These are phyloP conservation scores for Globisporangium spinosum DNA, from an alignment of 352 stramenopile genomes.

Conservation along the genomic window DNA sequence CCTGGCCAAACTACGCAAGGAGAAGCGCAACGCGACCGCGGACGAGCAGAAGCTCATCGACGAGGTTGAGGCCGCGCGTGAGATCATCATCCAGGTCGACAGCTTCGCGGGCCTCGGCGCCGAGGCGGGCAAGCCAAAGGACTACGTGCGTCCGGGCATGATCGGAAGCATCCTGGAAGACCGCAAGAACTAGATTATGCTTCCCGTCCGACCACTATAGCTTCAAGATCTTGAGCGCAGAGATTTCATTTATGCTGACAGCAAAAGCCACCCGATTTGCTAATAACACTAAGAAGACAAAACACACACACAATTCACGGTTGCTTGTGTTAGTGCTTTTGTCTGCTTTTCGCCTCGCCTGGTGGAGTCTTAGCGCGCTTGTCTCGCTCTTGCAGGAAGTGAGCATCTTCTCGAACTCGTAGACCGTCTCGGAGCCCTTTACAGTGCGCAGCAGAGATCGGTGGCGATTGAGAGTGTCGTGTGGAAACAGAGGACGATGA, in stretches of 20 bases:
- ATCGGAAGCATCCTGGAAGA: constrained; percentile 44
- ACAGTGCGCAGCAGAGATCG: background rate
- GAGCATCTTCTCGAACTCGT: no score
- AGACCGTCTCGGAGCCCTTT: no score
- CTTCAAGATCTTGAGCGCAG: constrained; percentile 2
- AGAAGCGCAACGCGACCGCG: constrained; percentile 92
- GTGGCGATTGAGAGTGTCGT: background rate
- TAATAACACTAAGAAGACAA: background rate
- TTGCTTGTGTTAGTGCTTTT: no score
- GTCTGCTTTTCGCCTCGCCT: no score
- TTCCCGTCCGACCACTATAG: no score
- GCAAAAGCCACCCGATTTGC: background rate
- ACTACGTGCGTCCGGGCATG: constrained; percentile 90
- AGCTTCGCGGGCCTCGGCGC: constrained; percentile 87
- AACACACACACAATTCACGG: background rate
- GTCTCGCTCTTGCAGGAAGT: no score
- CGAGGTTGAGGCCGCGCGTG: constrained; percentile 92
- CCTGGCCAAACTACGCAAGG: constrained; percentile 87
- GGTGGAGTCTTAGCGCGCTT: no score
- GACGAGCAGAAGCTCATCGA: constrained; percentile 94
- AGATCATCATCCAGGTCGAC: constrained; percentile 97
- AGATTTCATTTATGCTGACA: constrained; percentile 20
- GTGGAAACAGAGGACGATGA: background rate
- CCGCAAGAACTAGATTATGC: constrained; percentile 29
- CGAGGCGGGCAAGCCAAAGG: constrained; percentile 70